Evolutionary conservation across 305 asterid species (phyloP).

Genomic region (Fraxinus angustifolia): DNA sequence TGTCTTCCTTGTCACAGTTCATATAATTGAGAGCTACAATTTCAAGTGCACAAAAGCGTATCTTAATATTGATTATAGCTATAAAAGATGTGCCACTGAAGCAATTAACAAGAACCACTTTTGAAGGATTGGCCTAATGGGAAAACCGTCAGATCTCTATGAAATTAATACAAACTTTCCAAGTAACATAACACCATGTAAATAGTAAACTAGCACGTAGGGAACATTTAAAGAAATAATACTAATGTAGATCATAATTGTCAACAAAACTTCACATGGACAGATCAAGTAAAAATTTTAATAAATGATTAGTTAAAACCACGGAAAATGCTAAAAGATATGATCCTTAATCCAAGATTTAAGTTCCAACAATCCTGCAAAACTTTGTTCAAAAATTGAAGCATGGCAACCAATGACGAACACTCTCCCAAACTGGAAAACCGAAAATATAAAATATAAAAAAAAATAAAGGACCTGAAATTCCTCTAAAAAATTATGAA

Average conservation of each 20-base stretch:
- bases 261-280: not conserved
- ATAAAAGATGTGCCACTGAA: not conserved
- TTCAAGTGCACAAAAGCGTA: not conserved
- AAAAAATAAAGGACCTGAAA: not conserved
- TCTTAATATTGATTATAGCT: not conserved
- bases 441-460: not conserved
- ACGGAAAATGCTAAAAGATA: not conserved
- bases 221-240: not conserved
- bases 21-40: not conserved
- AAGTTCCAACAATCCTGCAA: not conserved
- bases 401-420: not conserved
- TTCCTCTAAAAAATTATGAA: not conserved
- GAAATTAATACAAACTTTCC: not conserved
- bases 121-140: not conserved
- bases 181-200: not conserved
- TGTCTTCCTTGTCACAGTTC: not conserved
- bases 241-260: not conserved
- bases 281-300: not conserved
- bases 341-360: not conserved
- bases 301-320: not conserved
- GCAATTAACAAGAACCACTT: not conserved
- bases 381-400: slow-evolving; percentile 12
- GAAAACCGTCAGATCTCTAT: not conserved
- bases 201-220: not conserved
- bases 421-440: not conserved